These are phyloP conservation scores for Arabis hirsuta DNA, from an alignment of 345 rosid species.

Conservation along the genomic window DNA sequence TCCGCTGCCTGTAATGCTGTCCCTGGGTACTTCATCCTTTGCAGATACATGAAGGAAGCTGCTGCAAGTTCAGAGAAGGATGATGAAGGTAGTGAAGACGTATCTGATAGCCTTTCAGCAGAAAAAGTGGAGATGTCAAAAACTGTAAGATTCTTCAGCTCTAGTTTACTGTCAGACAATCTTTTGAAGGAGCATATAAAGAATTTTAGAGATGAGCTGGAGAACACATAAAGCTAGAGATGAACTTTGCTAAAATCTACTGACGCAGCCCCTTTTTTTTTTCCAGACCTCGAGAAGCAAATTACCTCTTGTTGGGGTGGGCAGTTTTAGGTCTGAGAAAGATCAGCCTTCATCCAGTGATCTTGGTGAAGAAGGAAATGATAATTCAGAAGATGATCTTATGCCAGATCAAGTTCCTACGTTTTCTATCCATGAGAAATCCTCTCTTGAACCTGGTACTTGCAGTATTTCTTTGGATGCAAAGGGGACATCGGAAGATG, in stretches of 20 bases:
- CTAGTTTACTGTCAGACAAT: conserved; percentile 13
- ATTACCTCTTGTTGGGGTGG: conserved; percentile 48
- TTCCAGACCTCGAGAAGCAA: conserved; percentile 44
- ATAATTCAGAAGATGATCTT: conserved; percentile 62
- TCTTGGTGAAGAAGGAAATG: conserved; percentile 53
- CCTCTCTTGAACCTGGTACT: conserved; percentile 54
- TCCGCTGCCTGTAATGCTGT: conserved; percentile 20
- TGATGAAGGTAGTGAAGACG: conserved; percentile 58
- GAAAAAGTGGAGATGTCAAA: conserved; percentile 58
- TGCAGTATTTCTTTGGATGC: conserved; percentile 46
- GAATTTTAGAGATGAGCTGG: conserved; percentile 10
- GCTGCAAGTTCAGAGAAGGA: conserved; percentile 58
- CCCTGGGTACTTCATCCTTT: conserved; percentile 27
- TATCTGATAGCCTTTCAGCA: conserved; percentile 51
- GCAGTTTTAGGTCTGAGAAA: conserved; percentile 52
- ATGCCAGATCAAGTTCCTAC: conserved; percentile 86
- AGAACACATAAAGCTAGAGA: conserved; percentile 1
- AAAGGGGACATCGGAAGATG: conserved; percentile 45
- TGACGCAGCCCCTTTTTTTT: conserved; percentile 23
- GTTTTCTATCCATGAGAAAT: conserved; percentile 63
- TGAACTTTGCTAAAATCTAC: conserved; percentile 17
- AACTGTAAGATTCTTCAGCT: conserved; percentile 50
- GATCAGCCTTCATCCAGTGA: conserved; percentile 51
- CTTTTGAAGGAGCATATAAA: conserved; percentile 29
- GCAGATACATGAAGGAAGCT: conserved; percentile 61